A percentile compares a stretch with the other conserved stretches of the same genome.
phyloP scores from a whole-genome alignment of 2,329 filamentous ascomycete species.

The Thelonectria discophora region DNA sequence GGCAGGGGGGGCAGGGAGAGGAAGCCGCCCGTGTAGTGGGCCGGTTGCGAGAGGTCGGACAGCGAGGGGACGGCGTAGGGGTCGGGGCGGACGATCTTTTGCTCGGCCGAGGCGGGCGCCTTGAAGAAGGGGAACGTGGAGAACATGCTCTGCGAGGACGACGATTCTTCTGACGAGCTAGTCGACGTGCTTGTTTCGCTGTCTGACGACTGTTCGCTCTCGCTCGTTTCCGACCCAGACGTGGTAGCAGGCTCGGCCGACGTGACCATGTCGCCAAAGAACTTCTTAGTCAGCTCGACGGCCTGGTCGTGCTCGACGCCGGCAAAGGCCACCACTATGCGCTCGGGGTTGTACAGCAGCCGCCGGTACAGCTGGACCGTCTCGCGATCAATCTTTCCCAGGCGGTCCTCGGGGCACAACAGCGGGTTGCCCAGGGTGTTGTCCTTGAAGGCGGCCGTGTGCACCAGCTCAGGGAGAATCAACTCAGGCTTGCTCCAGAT shows the following conservation, averaged over 20 bases:
- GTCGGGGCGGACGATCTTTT: slow-evolving; percentile 65
- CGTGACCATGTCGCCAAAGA: slow-evolving; percentile 87
- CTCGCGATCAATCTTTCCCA: slow-evolving; percentile 76
- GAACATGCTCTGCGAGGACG: slow-evolving; percentile 69
- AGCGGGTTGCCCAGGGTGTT: slow-evolving; percentile 96
- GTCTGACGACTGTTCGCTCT: slow-evolving; percentile 49
- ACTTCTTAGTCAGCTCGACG: slow-evolving; percentile 79
- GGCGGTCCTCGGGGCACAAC: slow-evolving; percentile 85
- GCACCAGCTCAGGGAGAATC: slow-evolving; percentile 92
- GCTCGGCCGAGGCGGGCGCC: slow-evolving; percentile 79
- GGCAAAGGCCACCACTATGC: slow-evolving; percentile 94
- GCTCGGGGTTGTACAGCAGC: slow-evolving; percentile 86
- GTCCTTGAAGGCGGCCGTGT: slow-evolving; percentile 94
- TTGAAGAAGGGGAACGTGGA: slow-evolving; percentile 92
- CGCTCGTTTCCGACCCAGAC: slow-evolving; percentile 67
- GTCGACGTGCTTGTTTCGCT: slow-evolving; percentile 47
- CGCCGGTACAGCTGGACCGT: slow-evolving; percentile 82
- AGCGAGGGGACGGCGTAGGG: slow-evolving; percentile 52
- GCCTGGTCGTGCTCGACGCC: slow-evolving; percentile 86
- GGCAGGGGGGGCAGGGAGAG: slow-evolving; percentile 84
- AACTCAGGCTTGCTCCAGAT: slow-evolving; percentile 98
- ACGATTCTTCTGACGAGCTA: slow-evolving; percentile 45
- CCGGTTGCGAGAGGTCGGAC: slow-evolving; percentile 69
- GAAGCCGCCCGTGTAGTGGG: slow-evolving; percentile 94
- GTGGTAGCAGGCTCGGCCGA: slow-evolving; percentile 55